phyloP scores from a whole-genome alignment of 192 early-diverging fungal species.

The Umbelopsis ramanniana region DNA sequence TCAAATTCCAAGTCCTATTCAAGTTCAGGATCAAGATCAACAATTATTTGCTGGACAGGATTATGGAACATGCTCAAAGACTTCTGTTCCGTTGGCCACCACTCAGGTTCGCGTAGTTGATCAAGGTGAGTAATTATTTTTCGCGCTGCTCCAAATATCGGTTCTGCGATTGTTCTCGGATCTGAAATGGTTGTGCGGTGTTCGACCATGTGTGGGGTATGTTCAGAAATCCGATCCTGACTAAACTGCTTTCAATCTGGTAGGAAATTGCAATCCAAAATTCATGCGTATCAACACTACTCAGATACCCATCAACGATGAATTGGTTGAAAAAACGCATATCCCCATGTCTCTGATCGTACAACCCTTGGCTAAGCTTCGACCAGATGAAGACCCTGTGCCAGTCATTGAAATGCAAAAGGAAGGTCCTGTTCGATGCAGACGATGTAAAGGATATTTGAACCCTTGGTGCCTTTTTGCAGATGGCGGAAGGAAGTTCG shows the following conservation, averaged over 20 bases:
- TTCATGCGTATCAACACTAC: slow-evolving; percentile 91
- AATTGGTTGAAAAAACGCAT: slow-evolving; percentile 75
- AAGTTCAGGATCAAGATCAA: slow-evolving; percentile 86
- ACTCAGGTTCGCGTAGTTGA: slow-evolving; percentile 85
- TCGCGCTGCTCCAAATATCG: background rate
- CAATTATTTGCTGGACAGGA: slow-evolving; percentile 61
- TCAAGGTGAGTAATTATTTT: slow-evolving; percentile 64
- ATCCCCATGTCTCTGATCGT: slow-evolving; percentile 88
- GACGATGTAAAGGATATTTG: slow-evolving; percentile 92
- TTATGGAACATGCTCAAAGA: slow-evolving; percentile 75
- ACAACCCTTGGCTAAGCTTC: slow-evolving; percentile 89
- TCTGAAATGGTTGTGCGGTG: no score
- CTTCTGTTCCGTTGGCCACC: slow-evolving; percentile 76
- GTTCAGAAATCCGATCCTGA: background rate
- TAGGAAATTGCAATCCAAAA: slow-evolving; percentile 86
- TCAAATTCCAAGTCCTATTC: slow-evolving; percentile 90
- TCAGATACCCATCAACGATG: slow-evolving; percentile 83
- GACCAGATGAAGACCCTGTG: slow-evolving; percentile 77
- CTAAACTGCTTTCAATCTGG: background rate
- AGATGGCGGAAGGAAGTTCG: slow-evolving; percentile 89
- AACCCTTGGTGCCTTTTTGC: slow-evolving; percentile 90
- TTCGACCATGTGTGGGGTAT: no score
- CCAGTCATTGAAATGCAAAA: slow-evolving; percentile 83
- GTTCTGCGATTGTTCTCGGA: background rate
- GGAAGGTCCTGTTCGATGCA: slow-evolving; percentile 86